A percentile compares a stretch with the other conserved stretches of the same genome.
These are phyloP conservation scores for Xylaria sp. DNA, from an alignment of 495 filamentous ascomycete genomes.

Conservation along the genomic window DNA sequence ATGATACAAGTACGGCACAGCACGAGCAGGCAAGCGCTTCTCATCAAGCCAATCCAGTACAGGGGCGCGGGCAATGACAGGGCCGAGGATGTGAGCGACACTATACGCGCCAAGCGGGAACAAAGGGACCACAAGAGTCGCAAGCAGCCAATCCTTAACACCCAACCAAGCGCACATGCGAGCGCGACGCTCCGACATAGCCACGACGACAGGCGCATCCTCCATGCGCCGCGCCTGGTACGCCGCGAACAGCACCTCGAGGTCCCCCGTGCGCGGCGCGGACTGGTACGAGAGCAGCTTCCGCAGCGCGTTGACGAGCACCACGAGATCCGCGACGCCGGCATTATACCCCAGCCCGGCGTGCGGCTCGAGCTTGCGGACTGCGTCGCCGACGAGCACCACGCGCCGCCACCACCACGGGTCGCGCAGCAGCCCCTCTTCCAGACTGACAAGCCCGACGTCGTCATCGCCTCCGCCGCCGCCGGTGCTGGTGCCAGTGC, in stretches of 20 bases:
- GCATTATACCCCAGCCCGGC: constrained; percentile 50
- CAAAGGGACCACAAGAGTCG: constrained; percentile 29
- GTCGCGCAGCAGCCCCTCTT: constrained; percentile 50
- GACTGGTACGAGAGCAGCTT: constrained; percentile 15
- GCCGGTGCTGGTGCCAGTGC: too few relatives aligned
- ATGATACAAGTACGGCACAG: constrained; percentile 10
- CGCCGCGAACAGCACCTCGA: constrained; percentile 32
- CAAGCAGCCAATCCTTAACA: constrained; percentile 31
- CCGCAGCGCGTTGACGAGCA: constrained; percentile 49
- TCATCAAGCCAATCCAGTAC: constrained; percentile 38
- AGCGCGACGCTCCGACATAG: constrained; percentile 33
- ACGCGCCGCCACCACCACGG: constrained; percentile 49
- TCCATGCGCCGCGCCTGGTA: constrained; percentile 34
- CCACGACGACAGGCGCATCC: constrained; percentile 30
- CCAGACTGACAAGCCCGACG: constrained; percentile 41
- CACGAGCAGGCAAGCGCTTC: constrained; percentile 13
- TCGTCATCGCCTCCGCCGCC: too few relatives aligned
- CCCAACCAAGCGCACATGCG: constrained; percentile 31
- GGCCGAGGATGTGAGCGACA: constrained; percentile 23
- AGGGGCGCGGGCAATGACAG: constrained; percentile 31
- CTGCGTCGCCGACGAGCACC: constrained; percentile 52
- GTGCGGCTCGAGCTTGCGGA: constrained; percentile 52
- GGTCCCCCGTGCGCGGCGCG: constrained; percentile 1
- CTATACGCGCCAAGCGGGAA: constrained; percentile 21
- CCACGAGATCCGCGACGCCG: constrained; percentile 52